Evolutionary conservation across 176 grass and related monocot species (phyloP), one percentile per base, ranked within the genome.

Genomic region (Musa itinerans): DNA sequence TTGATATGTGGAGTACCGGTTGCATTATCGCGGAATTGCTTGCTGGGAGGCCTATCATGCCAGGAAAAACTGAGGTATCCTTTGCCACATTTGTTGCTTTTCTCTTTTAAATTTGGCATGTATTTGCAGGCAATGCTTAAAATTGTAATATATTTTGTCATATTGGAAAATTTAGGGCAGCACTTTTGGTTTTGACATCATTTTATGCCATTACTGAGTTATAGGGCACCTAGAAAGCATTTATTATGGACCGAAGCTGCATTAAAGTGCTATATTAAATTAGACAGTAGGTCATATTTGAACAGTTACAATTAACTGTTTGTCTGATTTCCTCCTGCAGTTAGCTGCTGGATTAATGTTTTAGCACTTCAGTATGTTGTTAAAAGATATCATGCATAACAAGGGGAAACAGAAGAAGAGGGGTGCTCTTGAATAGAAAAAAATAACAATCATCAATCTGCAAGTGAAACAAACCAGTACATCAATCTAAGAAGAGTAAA

Each of bases 11-110:
- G 96, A 99, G 96, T 83, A 80, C 91, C 50, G 96, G 96, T 78
- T 99, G 96, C 76, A 99, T 99, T 86, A 85, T 99, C 72, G 95
- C 96, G 0, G 96, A 99, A 72, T 81, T 99, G 82, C 79, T 99
- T 26, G 86, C 91, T 67, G 91, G 96, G 76, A 99, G 89, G 75
- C 96, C 96, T 75, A 99, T 99, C 72, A 99, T 99, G 96, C 96
- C 96, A 57, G 96, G 96, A 83, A 83, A 89, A 81, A 99, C 96
- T 54, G 96, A 99, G 96, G 96, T 99, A 91, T 8, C 69, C 50
- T 61, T 76, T 82, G 0, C 11, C 34, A 43, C 34, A 43, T 43
- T 43, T 43, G 34, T 52, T 78, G 22, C 50, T 70, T 17, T 69
- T 25, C 14, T 50, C 65, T 52, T 71, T 68, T 56, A 15, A 49